Conservation (phyloP, 805 yeast species). For the Yamadazyma laniorum region DNA sequence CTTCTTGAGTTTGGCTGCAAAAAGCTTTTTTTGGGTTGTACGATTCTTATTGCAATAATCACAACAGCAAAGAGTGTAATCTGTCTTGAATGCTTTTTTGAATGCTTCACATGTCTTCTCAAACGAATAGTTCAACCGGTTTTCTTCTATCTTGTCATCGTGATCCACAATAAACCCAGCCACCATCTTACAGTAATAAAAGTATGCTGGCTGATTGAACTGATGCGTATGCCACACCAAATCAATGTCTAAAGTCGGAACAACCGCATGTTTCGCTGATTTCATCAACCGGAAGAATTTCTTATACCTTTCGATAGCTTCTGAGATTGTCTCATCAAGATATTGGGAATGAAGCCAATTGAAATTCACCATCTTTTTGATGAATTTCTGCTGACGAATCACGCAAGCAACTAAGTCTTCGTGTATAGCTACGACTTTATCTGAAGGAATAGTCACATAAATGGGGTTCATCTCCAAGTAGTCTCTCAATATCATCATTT, state of each 20-base stretch:
- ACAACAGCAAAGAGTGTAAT: conserved; percentile 21
- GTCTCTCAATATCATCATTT: conserved; percentile 5
- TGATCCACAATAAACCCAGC: conserved; percentile 14
- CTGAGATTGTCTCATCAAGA: conserved; percentile 12
- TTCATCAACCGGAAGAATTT: conserved; percentile 16
- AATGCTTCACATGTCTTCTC: conserved; percentile 18
- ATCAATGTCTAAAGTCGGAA: conserved; percentile 29
- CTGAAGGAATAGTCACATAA: conserved; percentile 1
- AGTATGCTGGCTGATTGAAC: conserved; percentile 16
- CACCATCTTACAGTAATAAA: conserved; percentile 9
- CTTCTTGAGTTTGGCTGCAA: neutral
- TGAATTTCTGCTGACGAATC: conserved; percentile 22
- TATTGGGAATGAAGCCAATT: conserved; percentile 20
- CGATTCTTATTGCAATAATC: conserved; percentile 1
- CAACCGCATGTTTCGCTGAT: conserved; percentile 7
- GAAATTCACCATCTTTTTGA: conserved; percentile 20
- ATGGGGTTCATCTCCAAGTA: conserved; percentile 10
- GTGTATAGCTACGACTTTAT: neutral
- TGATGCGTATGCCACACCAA: conserved; percentile 29
- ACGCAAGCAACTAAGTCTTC: conserved; percentile 29
- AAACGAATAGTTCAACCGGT: conserved; percentile 16
- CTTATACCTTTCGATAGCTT: conserved; percentile 18
- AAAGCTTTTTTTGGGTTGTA: neutral
- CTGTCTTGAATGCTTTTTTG: conserved; percentile 13
- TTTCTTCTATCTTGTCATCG: conserved; percentile 24